These are phyloP conservation scores for Xylaria multiplex DNA, from an alignment of 2,329 filamentous ascomycete genomes.

Conservation along the genomic window DNA sequence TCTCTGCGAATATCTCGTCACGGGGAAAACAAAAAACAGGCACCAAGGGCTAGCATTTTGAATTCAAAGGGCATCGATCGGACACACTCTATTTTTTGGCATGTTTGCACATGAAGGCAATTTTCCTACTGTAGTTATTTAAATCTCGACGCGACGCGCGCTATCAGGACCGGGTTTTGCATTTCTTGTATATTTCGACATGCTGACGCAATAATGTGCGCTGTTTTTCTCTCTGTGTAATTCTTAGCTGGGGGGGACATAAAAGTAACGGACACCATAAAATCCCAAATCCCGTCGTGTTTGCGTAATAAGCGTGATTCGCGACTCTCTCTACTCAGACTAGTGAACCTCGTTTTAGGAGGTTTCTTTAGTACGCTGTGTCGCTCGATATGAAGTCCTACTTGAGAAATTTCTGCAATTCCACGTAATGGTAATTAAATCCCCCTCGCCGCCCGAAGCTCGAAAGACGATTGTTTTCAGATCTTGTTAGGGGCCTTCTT, in stretches of 20 bases:
- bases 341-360: too few relatives aligned
- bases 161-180: not conserved
- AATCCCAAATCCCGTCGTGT: not conserved
- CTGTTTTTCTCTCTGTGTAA: not conserved
- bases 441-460: too few relatives aligned
- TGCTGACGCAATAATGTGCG: slow-evolving; percentile 2
- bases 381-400: too few relatives aligned
- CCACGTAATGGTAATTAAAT: too few relatives aligned
- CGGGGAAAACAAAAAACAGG: slow-evolving; percentile 26
- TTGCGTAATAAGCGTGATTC: not conserved
- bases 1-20: slow-evolving; percentile 34
- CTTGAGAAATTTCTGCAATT: too few relatives aligned
- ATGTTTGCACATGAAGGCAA: not conserved
- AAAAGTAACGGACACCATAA: not conserved
- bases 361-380: too few relatives aligned
- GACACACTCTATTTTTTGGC: not conserved
- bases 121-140: not conserved
- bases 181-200: slow-evolving; percentile 21
- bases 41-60: slow-evolving; percentile 15
- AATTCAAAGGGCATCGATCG: not conserved
- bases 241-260: not conserved
- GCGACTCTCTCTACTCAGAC: too few relatives aligned
- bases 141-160: not conserved
- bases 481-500: too few relatives aligned
- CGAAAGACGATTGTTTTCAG: too few relatives aligned